Percentiles rank a stretch among this genome's conserved stretches.
Evolutionary conservation across 805 yeast species (phyloP).

Genomic region (Metschnikowia santaceciliae): DNA sequence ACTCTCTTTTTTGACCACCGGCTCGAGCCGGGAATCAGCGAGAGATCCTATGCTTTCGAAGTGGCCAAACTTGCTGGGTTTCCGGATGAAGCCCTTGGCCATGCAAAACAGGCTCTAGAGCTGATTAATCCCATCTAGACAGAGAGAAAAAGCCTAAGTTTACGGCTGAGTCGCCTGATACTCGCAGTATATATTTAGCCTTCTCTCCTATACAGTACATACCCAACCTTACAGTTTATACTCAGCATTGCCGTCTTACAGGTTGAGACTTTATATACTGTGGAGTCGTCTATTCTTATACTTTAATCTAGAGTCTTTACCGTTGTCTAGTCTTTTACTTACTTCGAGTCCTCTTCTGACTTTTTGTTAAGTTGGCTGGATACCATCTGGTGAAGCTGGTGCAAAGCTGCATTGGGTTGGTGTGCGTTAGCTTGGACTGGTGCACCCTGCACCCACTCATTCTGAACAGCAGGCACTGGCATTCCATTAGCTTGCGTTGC

Average conservation of each 20-base stretch:
- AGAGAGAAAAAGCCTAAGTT: too few relatives aligned
- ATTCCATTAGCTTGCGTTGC: not conserved
- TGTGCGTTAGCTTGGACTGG: not conserved
- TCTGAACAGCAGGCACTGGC: not conserved
- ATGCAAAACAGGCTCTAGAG: conserved; percentile 41
- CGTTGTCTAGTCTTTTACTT: not conserved
- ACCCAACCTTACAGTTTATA: too few relatives aligned
- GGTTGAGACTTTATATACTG: too few relatives aligned
- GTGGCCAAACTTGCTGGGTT: conserved; percentile 80
- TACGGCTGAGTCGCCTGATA: too few relatives aligned
- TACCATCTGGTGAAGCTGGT: conserved; percentile 18
- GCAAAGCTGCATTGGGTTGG: conserved; percentile 11
- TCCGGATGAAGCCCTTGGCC: conserved; percentile 53
- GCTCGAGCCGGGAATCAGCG: conserved; percentile 63
- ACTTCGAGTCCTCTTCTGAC: not conserved
- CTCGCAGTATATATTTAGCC: too few relatives aligned
- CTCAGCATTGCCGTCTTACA: too few relatives aligned
- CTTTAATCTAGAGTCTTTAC: not conserved
- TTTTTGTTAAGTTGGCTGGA: conserved; percentile 12
- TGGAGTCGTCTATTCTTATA: not conserved
- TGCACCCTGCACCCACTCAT: not conserved
- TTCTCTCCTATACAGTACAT: too few relatives aligned
- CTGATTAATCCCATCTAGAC: not conserved
- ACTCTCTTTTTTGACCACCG: conserved; percentile 50
- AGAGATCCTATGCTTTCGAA: conserved; percentile 69